These are phyloP conservation scores for Phytophthora pluvialis DNA, from an alignment of 352 stramenopile species.

Conservation along the genomic window DNA sequence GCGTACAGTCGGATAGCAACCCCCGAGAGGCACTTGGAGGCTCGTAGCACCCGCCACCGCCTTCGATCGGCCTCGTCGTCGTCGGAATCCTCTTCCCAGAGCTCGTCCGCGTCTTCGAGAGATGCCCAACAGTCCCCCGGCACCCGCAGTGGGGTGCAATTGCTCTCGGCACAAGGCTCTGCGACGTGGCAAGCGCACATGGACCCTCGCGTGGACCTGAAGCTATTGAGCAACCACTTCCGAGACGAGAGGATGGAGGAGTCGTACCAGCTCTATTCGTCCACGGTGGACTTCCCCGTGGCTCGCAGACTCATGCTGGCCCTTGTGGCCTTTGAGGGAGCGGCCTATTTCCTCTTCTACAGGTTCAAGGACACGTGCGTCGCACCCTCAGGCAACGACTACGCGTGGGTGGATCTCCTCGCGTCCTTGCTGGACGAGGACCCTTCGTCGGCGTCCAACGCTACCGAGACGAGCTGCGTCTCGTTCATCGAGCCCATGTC, in stretches of 20 bases:
- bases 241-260: constrained; percentile 72
- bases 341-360: constrained; percentile 61
- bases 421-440: constrained; percentile 22
- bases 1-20: constrained; percentile 21
- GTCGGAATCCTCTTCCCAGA: constrained; percentile 29
- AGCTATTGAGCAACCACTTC: constrained; percentile 73
- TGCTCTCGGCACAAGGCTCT: constrained; percentile 49
- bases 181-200: constrained; percentile 56
- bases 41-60: neutral
- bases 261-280: constrained; percentile 84
- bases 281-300: constrained; percentile 68
- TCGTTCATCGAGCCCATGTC: constrained; percentile 34
- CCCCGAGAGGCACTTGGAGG: constrained; percentile 5
- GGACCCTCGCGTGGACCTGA: constrained; percentile 59
- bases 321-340: constrained; percentile 60
- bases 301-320: constrained; percentile 66
- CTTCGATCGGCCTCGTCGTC: constrained; percentile 19
- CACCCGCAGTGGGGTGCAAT: constrained; percentile 31
- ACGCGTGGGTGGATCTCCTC: constrained; percentile 35
- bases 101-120: constrained; percentile 19
- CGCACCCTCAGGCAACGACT: constrained; percentile 37
- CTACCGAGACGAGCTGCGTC: constrained; percentile 36
- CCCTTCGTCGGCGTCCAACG: constrained; percentile 6
- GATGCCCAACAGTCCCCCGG: constrained; percentile 7
- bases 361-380: constrained; percentile 51